phyloP scores from a whole-genome alignment of 768 basidiomycete genomes.

The Paxillus ammoniavirescens region DNA sequence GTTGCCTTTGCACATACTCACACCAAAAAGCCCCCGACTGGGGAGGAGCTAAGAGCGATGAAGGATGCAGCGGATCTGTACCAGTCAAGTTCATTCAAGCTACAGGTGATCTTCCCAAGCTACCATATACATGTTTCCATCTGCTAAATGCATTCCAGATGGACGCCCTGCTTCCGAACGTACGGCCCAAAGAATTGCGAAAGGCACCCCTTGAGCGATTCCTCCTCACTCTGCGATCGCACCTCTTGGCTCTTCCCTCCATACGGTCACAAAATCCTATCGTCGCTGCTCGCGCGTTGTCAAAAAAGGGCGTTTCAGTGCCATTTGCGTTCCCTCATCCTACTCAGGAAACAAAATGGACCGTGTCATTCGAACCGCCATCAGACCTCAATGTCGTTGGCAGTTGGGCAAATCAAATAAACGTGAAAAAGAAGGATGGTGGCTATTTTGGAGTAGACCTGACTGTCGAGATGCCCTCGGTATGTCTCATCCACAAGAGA shows the following conservation, averaged over 20 bases:
- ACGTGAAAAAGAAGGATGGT: constrained; percentile 70
- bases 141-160: constrained; percentile 48
- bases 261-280: constrained; percentile 64
- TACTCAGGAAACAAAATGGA: constrained; percentile 84
- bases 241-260: constrained; percentile 58
- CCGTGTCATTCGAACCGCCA: constrained; percentile 77
- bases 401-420: constrained; percentile 80
- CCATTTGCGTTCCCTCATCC: constrained; percentile 72
- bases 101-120: constrained; percentile 55
- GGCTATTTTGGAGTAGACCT: constrained; percentile 71
- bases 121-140: not conserved
- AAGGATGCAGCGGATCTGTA: constrained; percentile 75
- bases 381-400: constrained; percentile 76
- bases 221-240: constrained; percentile 64
- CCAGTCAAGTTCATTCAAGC: constrained; percentile 77
- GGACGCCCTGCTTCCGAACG: constrained; percentile 75
- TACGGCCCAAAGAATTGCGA: constrained; percentile 58
- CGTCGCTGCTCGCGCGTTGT: constrained; percentile 53
- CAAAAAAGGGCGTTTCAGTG: constrained; percentile 56
- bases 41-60: constrained; percentile 67
- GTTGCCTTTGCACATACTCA: constrained; percentile 1
- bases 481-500: constrained; percentile 34
- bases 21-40: constrained; percentile 55
- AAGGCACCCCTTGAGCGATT: constrained; percentile 63
- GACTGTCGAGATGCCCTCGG: constrained; percentile 84